These are phyloP conservation scores for Lagenidium giganteum DNA, from an alignment of 352 stramenopile species.

Conservation along the genomic window DNA sequence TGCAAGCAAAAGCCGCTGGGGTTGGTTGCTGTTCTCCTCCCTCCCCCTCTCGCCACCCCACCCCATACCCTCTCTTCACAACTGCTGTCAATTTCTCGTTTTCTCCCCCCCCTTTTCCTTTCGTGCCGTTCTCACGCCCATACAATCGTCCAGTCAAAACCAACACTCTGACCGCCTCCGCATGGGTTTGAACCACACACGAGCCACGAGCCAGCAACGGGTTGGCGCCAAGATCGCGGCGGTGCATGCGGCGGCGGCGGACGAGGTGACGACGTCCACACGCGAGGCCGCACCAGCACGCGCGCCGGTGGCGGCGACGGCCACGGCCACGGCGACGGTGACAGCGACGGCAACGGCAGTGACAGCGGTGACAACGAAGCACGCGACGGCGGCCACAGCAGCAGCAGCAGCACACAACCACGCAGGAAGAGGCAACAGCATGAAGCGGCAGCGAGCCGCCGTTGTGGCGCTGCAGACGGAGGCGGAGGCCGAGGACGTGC, in stretches of 20 bases:
- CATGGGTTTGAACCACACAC: constrained; percentile 49
- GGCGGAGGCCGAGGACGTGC: constrained; percentile 19
- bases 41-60: too few species aligned
- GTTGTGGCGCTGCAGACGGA: constrained; percentile 40
- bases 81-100: too few species aligned
- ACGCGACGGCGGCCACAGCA: background rate
- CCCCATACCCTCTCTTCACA: too few species aligned
- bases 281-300: constrained; percentile 1
- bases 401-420: background rate
- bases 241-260: constrained; percentile 1
- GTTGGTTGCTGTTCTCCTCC: too few species aligned
- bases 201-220: constrained; percentile 7
- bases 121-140: too few species aligned
- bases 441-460: constrained; percentile 9
- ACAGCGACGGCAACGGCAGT: background rate
- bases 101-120: too few species aligned
- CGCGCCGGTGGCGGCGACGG: too few species aligned
- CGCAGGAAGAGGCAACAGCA: constrained; percentile 3
- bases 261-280: constrained; percentile 5
- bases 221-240: constrained; percentile 9
- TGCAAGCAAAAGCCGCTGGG: too few species aligned
- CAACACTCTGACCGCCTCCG: constrained; percentile 26
- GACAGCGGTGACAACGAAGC: background rate
- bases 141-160: constrained; percentile 44
- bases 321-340: background rate